A percentile compares a stretch with the other conserved stretches of the same genome.
Conservation (phyloP, 75 land plant species). For the Sequoia sempervirens region DNA sequence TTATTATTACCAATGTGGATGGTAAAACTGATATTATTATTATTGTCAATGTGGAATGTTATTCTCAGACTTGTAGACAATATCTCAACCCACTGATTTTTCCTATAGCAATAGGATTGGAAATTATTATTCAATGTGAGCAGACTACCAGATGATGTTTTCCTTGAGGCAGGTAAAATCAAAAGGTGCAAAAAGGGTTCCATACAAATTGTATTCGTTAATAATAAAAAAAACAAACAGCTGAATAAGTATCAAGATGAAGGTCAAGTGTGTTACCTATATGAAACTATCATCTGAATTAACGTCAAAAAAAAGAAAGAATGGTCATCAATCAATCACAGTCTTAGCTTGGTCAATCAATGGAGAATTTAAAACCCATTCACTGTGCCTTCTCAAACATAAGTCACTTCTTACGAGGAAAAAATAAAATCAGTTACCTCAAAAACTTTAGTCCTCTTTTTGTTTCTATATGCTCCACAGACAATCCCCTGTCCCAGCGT, state of each 20-base stretch:
- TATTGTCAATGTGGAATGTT: no score
- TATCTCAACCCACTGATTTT: neutral
- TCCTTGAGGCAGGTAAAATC: neutral
- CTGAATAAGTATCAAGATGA: neutral
- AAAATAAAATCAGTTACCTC: conserved; percentile 44
- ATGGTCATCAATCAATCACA: neutral
- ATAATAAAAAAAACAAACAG: neutral
- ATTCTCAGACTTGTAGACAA: neutral
- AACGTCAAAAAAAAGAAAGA: neutral
- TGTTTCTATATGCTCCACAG: conserved; percentile 83
- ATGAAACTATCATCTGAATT: neutral
- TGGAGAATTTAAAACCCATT: neutral
- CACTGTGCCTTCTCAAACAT: neutral
- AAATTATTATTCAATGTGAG: neutral
- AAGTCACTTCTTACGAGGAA: neutral
- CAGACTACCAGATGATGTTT: neutral
- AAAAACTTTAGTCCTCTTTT: conserved; percentile 70
- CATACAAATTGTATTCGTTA: neutral
- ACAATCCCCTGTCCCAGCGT: conserved; percentile 76
- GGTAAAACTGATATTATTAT: no score
- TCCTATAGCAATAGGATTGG: neutral
- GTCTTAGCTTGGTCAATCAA: conserved; percentile 3
- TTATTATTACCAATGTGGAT: no score
- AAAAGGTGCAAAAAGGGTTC: neutral
- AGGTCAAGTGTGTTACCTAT: neutral